Conservation (phyloP, 1,284 basidiomycete genomes). For the Exobasidium rhododendri region DNA sequence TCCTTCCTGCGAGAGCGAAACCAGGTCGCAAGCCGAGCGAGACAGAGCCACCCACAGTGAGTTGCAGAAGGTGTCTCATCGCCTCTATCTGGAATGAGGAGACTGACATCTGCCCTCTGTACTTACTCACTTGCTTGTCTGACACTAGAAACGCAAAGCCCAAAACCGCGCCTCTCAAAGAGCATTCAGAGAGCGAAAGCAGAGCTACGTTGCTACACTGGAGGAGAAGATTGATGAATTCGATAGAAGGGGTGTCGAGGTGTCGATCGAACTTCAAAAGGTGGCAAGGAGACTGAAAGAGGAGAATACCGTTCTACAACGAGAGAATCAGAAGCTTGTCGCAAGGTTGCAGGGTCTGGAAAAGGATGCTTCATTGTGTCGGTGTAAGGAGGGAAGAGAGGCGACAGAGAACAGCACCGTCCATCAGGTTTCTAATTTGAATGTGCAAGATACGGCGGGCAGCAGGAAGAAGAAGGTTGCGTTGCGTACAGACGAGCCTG, state of each 20-base stretch:
- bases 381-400: neutral
- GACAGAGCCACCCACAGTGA: slow-evolving; percentile 39
- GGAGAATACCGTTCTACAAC: slow-evolving; percentile 11
- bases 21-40: slow-evolving; percentile 52
- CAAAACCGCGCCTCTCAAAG: slow-evolving; percentile 48
- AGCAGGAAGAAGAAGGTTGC: neutral
- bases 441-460: neutral
- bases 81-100: slow-evolving; percentile 12
- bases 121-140: neutral
- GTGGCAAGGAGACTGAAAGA: slow-evolving; percentile 25
- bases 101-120: neutral
- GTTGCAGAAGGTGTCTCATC: too few species aligned
- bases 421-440: neutral
- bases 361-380: neutral
- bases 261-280: slow-evolving; percentile 46
- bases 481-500: neutral
- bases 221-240: slow-evolving; percentile 48
- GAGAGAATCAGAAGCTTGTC: slow-evolving; percentile 8
- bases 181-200: slow-evolving; percentile 46
- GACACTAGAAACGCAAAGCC: slow-evolving; percentile 42
- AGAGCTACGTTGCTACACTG: slow-evolving; percentile 37
- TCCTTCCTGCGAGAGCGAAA: slow-evolving; percentile 50
- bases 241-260: slow-evolving; percentile 44
- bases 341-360: slow-evolving; percentile 11
- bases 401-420: neutral